Base-by-base conservation (phyloP, 352 stramenopile species). In the Sclerospora graminicola region DNA sequence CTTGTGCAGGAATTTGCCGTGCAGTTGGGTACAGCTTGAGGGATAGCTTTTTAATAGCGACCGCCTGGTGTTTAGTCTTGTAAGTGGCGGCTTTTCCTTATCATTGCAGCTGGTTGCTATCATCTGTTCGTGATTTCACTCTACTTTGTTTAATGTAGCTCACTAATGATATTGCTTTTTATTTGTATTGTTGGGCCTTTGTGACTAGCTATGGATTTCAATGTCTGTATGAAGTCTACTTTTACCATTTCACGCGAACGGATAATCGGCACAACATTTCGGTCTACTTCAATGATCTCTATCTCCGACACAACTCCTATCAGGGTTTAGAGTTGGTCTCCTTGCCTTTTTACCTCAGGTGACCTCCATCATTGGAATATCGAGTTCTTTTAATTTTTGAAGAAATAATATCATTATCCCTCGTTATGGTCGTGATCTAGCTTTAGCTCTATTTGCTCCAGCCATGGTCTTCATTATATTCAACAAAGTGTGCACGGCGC, bases 211-310 rank as follows among this genome's bases (percentile, higher is more conserved):
- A 93, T 41, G 97, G 96, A 2, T n/a, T n/a, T n/a, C n/a, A n/a
- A n/a, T n/a, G n/a, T n/a, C n/a, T n/a, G n/a, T n/a, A n/a, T n/a
- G n/a, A n/a, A n/a, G n/a, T n/a, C n/a, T n/a, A n/a, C n/a, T n/a
- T n/a, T n/a, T n/a, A n/a, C n/a, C n/a, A n/a, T n/a, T n/a, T n/a
- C n/a, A n/a, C n/a, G n/a, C n/a, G n/a, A n/a, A n/a, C n/a, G n/a
- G n/a, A n/a, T n/a, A 98, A 99, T 66, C 90, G 96, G 18, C 97
- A 99, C 72, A 99, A 99, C 63, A 99, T 60, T 98, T n/a, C 94
- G 5, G 88, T 98, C 30, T 98, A 98, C 69, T 99, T 98, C 69
- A 99, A 99, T 66, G 89, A 93, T 59, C 95, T 99, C n/a, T 99
- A 99, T 64, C 72, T 99, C 45, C 87, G 81, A 41, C 90, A 93